These are phyloP conservation scores for Trypethelium eluteriae DNA, from an alignment of 495 filamentous ascomycete species.

Conservation along the genomic window DNA sequence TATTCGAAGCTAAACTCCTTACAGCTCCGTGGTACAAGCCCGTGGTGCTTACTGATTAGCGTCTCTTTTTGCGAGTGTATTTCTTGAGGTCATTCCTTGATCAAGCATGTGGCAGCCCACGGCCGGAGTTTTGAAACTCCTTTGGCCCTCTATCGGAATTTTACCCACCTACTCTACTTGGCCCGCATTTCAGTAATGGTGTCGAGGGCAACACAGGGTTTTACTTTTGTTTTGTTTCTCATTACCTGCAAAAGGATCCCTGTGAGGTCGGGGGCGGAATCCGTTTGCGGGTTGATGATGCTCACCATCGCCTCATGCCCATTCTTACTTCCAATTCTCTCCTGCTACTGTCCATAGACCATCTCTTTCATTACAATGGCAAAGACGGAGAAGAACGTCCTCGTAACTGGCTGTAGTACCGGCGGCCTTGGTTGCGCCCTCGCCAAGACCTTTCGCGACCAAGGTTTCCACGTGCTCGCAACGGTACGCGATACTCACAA, in stretches of 20 bases:
- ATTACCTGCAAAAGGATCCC: not conserved
- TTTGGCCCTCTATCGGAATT: not conserved
- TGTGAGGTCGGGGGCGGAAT: not conserved
- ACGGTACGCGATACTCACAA: slow-evolving; percentile 41
- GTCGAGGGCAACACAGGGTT: not conserved
- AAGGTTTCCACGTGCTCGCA: slow-evolving; percentile 41
- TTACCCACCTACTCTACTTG: not conserved
- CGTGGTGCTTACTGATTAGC: not conserved
- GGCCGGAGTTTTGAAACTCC: not conserved
- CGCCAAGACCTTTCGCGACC: slow-evolving; percentile 35
- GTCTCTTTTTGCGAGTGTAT: not conserved
- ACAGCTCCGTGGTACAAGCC: not conserved
- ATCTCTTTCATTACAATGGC: not conserved
- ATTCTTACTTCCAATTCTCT: not conserved
- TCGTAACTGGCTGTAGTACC: slow-evolving; percentile 45
- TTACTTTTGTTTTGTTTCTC: not conserved
- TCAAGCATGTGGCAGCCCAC: not conserved
- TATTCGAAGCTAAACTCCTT: not conserved
- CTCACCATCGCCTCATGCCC: not conserved
- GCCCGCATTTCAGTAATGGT: not conserved
- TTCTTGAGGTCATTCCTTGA: not conserved
- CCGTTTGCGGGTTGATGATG: not conserved
- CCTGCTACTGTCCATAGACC: not conserved
- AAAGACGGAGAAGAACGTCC: slow-evolving; percentile 15
- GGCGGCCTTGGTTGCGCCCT: slow-evolving; percentile 41